A percentile compares a stretch with the other conserved stretches of the same genome.
Evolutionary conservation across 73 alveolate species (phyloP).

Genomic region (Symbiodinium natans): DNA sequence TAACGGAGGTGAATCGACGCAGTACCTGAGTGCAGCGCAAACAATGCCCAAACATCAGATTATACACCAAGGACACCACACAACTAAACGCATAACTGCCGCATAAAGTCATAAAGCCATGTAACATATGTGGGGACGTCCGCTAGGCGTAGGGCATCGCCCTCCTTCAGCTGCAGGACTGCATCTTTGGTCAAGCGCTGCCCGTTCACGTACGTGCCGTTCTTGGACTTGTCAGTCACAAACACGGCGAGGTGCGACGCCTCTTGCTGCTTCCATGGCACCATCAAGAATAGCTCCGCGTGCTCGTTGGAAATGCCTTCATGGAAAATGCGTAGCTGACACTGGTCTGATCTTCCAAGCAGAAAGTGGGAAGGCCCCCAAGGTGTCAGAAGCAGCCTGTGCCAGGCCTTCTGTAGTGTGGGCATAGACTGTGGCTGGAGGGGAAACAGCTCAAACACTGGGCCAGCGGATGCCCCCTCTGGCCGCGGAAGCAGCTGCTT

Average conservation of each 20-base stretch:
- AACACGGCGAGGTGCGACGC: not conserved
- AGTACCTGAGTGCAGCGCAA: not conserved
- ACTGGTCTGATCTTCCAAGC: not conserved
- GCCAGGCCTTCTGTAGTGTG: not conserved
- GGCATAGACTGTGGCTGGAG: not conserved
- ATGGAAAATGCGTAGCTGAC: not conserved
- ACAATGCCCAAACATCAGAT: too few relatives aligned
- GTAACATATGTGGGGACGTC: not conserved
- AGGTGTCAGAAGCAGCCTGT: not conserved
- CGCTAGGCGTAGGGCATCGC: not conserved
- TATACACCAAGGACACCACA: too few relatives aligned
- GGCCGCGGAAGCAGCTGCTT: not conserved
- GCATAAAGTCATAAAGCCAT: too few relatives aligned
- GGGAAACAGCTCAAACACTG: not conserved
- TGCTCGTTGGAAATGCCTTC: not conserved
- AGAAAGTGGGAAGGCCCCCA: not conserved
- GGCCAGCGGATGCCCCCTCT: not conserved
- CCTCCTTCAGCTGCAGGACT: not conserved
- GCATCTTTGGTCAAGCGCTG: not conserved
- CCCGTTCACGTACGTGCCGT: slow-evolving; percentile 4
- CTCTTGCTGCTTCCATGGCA: not conserved
- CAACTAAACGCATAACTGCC: too few relatives aligned
- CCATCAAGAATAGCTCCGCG: not conserved
- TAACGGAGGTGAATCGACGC: not conserved
- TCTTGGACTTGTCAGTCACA: not conserved